Evolutionary conservation across 179 eudicot species (phyloP), one percentile per base, ranked within the genome.

Genomic region (Carnegiea gigantea): DNA sequence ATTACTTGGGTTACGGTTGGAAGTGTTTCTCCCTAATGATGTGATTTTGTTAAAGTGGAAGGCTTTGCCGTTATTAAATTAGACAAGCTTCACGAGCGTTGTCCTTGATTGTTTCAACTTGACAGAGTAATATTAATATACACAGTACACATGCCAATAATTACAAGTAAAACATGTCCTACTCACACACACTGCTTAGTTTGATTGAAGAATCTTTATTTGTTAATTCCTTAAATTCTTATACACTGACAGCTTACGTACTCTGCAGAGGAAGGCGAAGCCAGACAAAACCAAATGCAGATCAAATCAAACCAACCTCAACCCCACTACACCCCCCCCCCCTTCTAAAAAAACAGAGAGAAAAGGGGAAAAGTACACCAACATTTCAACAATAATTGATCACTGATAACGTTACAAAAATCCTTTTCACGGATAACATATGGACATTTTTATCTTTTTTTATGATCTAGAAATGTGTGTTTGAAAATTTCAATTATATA

Each of bases 141-240:
- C 14, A 57, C 21, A 33, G 73, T 70, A 70, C 36, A 36, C 73
- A 36, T 70, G 46, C 23, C 43, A 17, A 70, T 70, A 70, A 70
- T 70, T 2, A 15, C 46, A 70, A 33, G 21, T 10, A 36, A 26
- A 68, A 30, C 17, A 30, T 1, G 20, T 70, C 5, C 20, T 36
- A 36, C 4, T 70, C 43, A 70, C 18, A 40, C 65, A 20, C 68
- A 62, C 8, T 28, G 21, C 20, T 67, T 0, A 12, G 72, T 14
- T 28, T 30, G 18, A 67, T 67, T 67, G 72, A 67, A 67, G 72
- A 67, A 67, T 67, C 43, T 70, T 70, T 70, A 70, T 30, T 70
- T 70, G 73, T 65, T 26, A 62, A 62, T 62, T 24, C 68, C 28
- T 54, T 23, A 62, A 62, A n/a, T 23, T 62, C 68, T 1, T 23